Conservation (phyloP, 345 rosid genomes). For the Aquilaria malaccensis region DNA sequence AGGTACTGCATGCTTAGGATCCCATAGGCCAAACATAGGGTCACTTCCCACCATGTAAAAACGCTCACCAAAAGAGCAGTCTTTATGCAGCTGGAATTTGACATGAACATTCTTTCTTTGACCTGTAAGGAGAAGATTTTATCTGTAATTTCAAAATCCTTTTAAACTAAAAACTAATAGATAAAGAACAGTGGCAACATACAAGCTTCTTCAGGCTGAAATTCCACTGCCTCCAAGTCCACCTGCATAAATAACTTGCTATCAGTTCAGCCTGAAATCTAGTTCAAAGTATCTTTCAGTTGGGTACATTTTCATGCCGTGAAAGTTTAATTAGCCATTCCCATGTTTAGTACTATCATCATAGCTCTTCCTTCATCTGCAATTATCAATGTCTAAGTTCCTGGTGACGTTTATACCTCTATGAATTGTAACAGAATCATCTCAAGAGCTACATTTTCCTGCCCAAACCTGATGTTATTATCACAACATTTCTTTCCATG, state of each 20-base stretch:
- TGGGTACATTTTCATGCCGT: too few species aligned
- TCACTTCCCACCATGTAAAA: slow-evolving; percentile 68
- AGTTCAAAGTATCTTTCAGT: too few species aligned
- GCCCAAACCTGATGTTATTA: too few species aligned
- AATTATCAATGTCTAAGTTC: too few species aligned
- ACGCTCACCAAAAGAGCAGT: slow-evolving; percentile 72
- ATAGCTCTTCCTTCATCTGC: too few species aligned
- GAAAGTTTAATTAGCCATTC: too few species aligned
- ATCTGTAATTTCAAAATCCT: not conserved
- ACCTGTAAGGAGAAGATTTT: slow-evolving; percentile 23
- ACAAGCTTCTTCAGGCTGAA: slow-evolving; percentile 22
- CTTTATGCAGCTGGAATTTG: slow-evolving; percentile 61
- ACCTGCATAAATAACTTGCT: slow-evolving; percentile 19
- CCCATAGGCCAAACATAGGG: slow-evolving; percentile 70
- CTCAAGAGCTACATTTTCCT: too few species aligned
- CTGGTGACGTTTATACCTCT: too few species aligned
- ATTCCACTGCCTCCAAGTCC: slow-evolving; percentile 19
- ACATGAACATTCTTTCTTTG: slow-evolving; percentile 40
- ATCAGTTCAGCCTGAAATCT: too few species aligned
- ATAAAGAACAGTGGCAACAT: slow-evolving; percentile 9
- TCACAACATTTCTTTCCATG: too few species aligned
- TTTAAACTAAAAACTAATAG: not conserved
- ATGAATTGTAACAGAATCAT: too few species aligned
- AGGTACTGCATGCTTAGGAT: slow-evolving; percentile 54
- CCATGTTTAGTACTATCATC: too few species aligned